Evolutionary conservation across 2,329 filamentous ascomycete species (phyloP).

Genomic region (Fusarium sp.): DNA sequence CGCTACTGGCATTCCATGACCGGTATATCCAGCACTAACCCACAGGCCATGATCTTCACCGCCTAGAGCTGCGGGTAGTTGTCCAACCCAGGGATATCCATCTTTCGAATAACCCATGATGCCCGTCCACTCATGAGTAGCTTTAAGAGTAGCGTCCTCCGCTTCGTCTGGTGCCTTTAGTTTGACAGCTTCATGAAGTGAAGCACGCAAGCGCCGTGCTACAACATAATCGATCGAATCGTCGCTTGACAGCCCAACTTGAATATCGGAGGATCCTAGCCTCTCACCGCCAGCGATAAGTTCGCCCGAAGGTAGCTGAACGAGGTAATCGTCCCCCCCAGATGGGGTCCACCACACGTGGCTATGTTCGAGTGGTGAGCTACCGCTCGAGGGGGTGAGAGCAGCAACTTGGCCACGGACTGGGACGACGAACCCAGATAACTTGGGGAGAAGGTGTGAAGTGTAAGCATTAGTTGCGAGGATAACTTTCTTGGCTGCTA

Average conservation of each 20-base stretch:
- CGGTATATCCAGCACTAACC: conserved; percentile 75
- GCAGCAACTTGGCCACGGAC: conserved; percentile 79
- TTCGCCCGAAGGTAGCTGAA: conserved; percentile 71
- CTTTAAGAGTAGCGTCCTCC: conserved; percentile 58
- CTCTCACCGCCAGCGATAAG: conserved; percentile 80
- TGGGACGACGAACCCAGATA: conserved; percentile 79
- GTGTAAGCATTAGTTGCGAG: conserved; percentile 89
- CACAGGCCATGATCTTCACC: conserved; percentile 63
- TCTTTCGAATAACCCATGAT: conserved; percentile 83
- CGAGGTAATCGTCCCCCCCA: conserved; percentile 76
- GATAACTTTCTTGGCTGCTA: conserved; percentile 72
- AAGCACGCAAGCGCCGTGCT: conserved; percentile 64
- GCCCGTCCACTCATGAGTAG: conserved; percentile 78
- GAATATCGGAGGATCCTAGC: conserved; percentile 58
- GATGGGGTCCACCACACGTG: conserved; percentile 68
- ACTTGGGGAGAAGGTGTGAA: conserved; percentile 75
- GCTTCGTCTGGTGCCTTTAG: conserved; percentile 49
- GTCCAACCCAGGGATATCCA: conserved; percentile 75
- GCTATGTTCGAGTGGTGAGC: conserved; percentile 61
- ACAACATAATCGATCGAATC: conserved; percentile 66
- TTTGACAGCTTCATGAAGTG: conserved; percentile 56
- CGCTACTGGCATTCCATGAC: conserved; percentile 82
- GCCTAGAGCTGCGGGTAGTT: conserved; percentile 66
- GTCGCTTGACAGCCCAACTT: conserved; percentile 69
- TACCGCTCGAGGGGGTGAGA: conserved; percentile 64